These are phyloP conservation scores for Ascochyta fabae DNA, from an alignment of 2,329 filamentous ascomycete genomes.

Conservation along the genomic window DNA sequence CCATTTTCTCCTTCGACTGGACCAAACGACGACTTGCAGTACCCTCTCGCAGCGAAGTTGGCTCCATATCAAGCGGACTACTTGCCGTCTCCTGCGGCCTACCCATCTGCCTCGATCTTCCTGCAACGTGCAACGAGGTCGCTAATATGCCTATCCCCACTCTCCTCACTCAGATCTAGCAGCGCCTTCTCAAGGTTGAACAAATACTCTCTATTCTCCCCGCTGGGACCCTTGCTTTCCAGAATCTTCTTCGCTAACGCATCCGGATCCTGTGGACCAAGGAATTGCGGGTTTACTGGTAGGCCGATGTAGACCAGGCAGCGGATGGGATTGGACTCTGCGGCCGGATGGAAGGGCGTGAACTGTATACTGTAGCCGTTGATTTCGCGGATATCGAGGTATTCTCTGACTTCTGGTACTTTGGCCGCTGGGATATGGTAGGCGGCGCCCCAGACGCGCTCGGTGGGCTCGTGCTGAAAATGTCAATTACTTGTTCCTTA, in stretches of 20 bases:
- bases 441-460: conserved; percentile 85
- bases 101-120: conserved; percentile 60
- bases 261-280: conserved; percentile 81
- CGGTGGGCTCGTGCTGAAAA: conserved; percentile 56
- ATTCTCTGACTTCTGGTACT: conserved; percentile 81
- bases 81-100: conserved; percentile 7
- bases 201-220: conserved; percentile 88
- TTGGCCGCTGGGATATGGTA: conserved; percentile 78
- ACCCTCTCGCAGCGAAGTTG: neutral
- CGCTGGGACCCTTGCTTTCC: conserved; percentile 79
- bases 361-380: conserved; percentile 97
- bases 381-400: conserved; percentile 95
- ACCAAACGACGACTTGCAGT: too few species aligned
- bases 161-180: conserved; percentile 73
- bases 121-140: conserved; percentile 79
- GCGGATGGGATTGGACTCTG: conserved; percentile 38
- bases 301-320: conserved; percentile 93
- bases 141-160: conserved; percentile 81
- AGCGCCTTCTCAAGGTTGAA: conserved; percentile 79
- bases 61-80: neutral
- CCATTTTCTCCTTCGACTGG: neutral
- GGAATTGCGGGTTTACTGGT: conserved; percentile 90
- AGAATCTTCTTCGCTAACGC: conserved; percentile 81
- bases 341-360: conserved; percentile 76
- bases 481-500: neutral